Conservation (phyloP, 129 eudicot genomes). For the Solidago caesia region DNA sequence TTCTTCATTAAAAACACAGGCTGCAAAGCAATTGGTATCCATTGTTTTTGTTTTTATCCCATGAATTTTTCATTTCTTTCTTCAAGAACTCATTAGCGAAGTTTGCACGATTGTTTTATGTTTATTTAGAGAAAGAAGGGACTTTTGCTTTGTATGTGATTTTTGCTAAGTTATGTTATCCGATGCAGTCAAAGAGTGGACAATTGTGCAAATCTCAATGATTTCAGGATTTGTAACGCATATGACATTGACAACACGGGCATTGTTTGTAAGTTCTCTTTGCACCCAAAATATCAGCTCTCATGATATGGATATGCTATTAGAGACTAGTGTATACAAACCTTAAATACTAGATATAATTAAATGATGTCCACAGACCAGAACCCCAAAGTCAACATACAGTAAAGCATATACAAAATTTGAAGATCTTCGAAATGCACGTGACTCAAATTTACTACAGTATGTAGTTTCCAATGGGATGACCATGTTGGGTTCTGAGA, state of each 20-base stretch:
- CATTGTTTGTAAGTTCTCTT: slow-evolving; percentile 94
- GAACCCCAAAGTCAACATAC: slow-evolving; percentile 1
- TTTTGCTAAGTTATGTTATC: slow-evolving; percentile 9
- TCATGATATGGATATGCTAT: not conserved
- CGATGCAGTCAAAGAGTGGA: slow-evolving; percentile 78
- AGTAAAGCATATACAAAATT: not conserved
- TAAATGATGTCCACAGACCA: not conserved
- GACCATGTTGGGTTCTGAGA: slow-evolving; percentile 6
- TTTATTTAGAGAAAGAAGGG: not conserved
- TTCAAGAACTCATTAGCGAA: no score
- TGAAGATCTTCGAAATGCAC: not conserved
- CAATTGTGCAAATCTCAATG: slow-evolving; percentile 55
- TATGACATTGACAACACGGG: slow-evolving; percentile 96
- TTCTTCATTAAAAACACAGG: not conserved
- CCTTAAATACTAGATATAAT: not conserved
- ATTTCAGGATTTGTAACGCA: slow-evolving; percentile 75
- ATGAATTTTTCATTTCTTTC: no score
- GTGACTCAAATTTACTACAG: not conserved
- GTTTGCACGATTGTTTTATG: no score
- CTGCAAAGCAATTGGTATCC: no score
- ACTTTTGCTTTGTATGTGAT: not conserved
- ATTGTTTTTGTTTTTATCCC: no score
- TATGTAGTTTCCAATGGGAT: not conserved
- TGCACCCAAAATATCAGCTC: no score
- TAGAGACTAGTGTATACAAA: not conserved